Evolutionary conservation across 106 monocot genomes (phyloP), one percentile per base, ranked within the genome.

Genomic region (Gastrodia elata): DNA sequence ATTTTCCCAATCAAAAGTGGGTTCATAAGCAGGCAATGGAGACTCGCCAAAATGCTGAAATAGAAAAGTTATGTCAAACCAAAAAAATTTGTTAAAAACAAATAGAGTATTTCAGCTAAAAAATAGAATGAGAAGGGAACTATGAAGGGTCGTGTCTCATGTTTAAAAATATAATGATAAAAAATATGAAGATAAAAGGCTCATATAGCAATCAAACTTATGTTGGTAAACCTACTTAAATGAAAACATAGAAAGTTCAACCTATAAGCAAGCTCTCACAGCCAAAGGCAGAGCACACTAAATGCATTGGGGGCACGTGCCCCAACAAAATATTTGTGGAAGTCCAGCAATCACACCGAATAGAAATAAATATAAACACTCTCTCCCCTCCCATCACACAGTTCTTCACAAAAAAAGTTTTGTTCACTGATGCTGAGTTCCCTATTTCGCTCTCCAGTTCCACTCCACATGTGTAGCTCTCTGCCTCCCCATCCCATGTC

Each of bases 1-100:
- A 85, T 78, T 91, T 79, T 93, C 98, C 98, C 98, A 98, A 37
- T 98, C 91, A 93, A 98, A 98, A 76, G 91, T 83, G 8, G 98
- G 98, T 59, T 98, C 98, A 79, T 98, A 98, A 40, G 93, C 90
- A 44, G 98, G 93, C 78, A 93, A 71, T 44, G 98, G 93, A 67
- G 98, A 98, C 40, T 88, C 79, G 18, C 91, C 91, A 82, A 83
- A 87, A 82, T 93, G 90, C 98, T 98, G 88, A 59, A 77, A 75
- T 48, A 72, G 40, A 58, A 59, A 38, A 25, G 6, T 67, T 37
- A n/a, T 40, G 13, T 69, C 39, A 41, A 24, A 11, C 68, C 22
- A 40, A 24, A 39, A 26, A 37, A 68, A 68, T 14, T 39, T 39
- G 39, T 8, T 5, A 7, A 39, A 41, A 39, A 69, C 8, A 69